Evolutionary conservation across 164 flowering plant species (phyloP).

Genomic region (Umbellularia californica): DNA sequence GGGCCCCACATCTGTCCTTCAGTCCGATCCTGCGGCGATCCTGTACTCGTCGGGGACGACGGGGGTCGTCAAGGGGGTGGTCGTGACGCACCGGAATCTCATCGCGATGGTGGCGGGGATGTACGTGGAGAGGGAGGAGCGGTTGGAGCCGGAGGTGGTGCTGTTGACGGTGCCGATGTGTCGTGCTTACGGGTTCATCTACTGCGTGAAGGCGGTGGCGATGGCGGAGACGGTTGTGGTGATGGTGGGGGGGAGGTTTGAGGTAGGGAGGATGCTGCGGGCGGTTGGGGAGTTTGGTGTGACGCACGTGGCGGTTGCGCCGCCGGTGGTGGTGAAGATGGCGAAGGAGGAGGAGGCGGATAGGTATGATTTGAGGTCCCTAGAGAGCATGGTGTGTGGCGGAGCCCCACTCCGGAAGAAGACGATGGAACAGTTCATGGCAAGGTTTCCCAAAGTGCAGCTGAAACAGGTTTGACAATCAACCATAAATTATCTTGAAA

Average conservation of each 20-base stretch:
- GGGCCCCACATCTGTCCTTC: conserved; percentile 18
- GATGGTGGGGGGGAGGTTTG: conserved; percentile 32
- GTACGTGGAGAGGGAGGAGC: neutral
- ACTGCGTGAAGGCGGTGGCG: conserved; percentile 24
- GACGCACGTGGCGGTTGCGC: conserved; percentile 28
- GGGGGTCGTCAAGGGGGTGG: conserved; percentile 58
- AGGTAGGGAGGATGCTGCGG: conserved; percentile 24
- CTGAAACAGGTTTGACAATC: too few species aligned
- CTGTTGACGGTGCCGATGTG: conserved; percentile 38
- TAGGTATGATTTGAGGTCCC: conserved; percentile 52
- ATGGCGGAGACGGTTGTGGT: conserved; percentile 28
- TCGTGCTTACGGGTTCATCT: conserved; percentile 37
- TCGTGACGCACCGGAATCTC: conserved; percentile 54
- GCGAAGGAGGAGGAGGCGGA: conserved; percentile 11
- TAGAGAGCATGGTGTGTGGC: conserved; percentile 41
- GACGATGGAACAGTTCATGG: conserved; percentile 50
- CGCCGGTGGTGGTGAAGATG: conserved; percentile 39
- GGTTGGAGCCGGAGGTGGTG: conserved; percentile 21
- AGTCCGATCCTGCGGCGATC: conserved; percentile 50
- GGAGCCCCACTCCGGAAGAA: conserved; percentile 73
- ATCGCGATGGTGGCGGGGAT: conserved; percentile 26
- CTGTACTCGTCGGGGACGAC: conserved; percentile 77
- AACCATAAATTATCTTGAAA: conserved; percentile 13
- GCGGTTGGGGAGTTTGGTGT: conserved; percentile 36
- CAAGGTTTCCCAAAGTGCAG: conserved; percentile 37